A percentile compares a stretch with the other conserved stretches of the same genome.
These are phyloP conservation scores for Gracilariopsis chorda DNA, from an alignment of 23 red algal genomes.

Conservation along the genomic window DNA sequence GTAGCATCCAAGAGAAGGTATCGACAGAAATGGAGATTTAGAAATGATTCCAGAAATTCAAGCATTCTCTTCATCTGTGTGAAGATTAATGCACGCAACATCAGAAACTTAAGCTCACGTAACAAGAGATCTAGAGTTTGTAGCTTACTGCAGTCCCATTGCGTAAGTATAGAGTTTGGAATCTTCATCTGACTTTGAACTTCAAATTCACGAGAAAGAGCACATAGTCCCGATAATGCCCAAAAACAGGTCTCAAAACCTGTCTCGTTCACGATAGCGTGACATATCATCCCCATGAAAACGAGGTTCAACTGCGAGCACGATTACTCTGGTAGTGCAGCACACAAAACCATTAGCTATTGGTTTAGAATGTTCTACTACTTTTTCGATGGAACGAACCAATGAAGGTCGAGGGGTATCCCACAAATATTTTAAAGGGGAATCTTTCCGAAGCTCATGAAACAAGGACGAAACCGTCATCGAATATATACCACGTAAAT, in stretches of 20 bases:
- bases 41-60: slow-evolving; percentile 82
- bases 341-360: background rate
- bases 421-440: too few species aligned
- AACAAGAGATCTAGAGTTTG: slow-evolving; percentile 65
- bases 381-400: too few species aligned
- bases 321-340: background rate
- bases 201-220: slow-evolving; percentile 5
- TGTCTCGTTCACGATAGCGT: background rate
- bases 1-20: slow-evolving; percentile 84
- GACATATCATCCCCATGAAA: slow-evolving; percentile 8
- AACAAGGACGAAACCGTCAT: slow-evolving; percentile 2
- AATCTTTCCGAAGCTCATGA: too few species aligned
- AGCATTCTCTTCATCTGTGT: slow-evolving; percentile 89
- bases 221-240: background rate
- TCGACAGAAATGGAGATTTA: slow-evolving; percentile 57
- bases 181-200: slow-evolving; percentile 36
- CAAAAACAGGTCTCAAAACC: background rate
- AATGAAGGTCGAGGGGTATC: too few species aligned
- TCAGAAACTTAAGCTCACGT: slow-evolving; percentile 22
- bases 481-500: background rate
- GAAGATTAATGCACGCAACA: slow-evolving; percentile 83
- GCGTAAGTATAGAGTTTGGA: slow-evolving; percentile 68
- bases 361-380: background rate
- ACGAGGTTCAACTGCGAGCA: slow-evolving; percentile 5
- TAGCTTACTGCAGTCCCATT: slow-evolving; percentile 94